Evolutionary conservation across 148 eudicot genomes (phyloP), one percentile per base, ranked within the genome.

Genomic region (Arbutus unedo): DNA sequence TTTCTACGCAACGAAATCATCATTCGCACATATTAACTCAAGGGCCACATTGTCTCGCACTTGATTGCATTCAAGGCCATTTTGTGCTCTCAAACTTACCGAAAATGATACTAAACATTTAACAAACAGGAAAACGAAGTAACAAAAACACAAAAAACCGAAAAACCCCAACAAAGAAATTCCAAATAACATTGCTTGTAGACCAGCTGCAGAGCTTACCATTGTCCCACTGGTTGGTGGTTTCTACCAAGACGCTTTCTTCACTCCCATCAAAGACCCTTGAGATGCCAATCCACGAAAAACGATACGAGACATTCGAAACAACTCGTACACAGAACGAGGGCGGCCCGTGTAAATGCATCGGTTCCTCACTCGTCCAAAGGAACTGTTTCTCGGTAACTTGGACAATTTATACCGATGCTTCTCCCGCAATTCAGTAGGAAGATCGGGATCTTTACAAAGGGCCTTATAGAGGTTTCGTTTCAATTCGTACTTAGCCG

Each of bases 171-270:
- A 16, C 48, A 68, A 44, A 73, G 16, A 47, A 73, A 73, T 73
- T 48, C 54, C 19, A 23, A 72, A 44, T 62, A 62, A 21, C 67
- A 6, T 62, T 62, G 9, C 67, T 21, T n/a, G 31, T 2, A 62
- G 21, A 62, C 67, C 38, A 62, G 25, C 25, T 3, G 66, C 66
- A 59, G 7, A 21, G 21, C 66, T 59, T 21, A 62, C 67, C 67
- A 3, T 21, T 8, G 38, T 7, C 21, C 31, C 1, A 62, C 21
- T 0, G 8, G 8, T 62, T 4, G 8, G 8, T 59, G 21, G 25
- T 19, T 19, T 62, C 67, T 62, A 62, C 67, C 67, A 62, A 62
- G 67, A 62, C 38, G 67, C 67, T 62, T 62, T 62, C 67, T 62
- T 21, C 31, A 62, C 38, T 4, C 67, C 67, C 23, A 19, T 62